A percentile compares a stretch with the other conserved stretches of the same genome.
phyloP scores from a whole-genome alignment of 805 yeast species.

The Ogataea trehaloabstinens region DNA sequence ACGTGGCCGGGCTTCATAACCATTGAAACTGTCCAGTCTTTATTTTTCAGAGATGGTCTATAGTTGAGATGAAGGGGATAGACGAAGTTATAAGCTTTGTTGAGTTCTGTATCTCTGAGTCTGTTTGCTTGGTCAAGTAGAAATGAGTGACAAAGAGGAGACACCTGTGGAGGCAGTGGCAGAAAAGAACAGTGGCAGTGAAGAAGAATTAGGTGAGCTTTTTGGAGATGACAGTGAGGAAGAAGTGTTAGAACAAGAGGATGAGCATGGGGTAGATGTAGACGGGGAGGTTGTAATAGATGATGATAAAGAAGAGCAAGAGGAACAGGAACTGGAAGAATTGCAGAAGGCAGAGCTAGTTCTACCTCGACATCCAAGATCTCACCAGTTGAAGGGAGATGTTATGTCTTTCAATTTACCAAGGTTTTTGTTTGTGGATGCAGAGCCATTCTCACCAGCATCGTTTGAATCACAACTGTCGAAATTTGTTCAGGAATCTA shows the following conservation, averaged over 20 bases:
- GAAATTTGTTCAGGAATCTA: conserved; percentile 38
- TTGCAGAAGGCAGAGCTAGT: conserved; percentile 36
- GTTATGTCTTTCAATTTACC: conserved; percentile 64
- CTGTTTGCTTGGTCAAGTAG: too few species aligned
- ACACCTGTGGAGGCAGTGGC: neutral
- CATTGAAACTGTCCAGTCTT: too few species aligned
- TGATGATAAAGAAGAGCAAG: conserved; percentile 36
- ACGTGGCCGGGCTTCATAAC: too few species aligned
- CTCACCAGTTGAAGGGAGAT: conserved; percentile 37
- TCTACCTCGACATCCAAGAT: conserved; percentile 51
- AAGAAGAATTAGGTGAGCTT: conserved; percentile 36
- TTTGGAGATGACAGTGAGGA: conserved; percentile 31
- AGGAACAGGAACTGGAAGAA: conserved; percentile 32
- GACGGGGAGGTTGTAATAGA: conserved; percentile 36
- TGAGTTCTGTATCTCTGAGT: too few species aligned
- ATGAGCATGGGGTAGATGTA: conserved; percentile 24
- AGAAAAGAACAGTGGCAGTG: conserved; percentile 19
- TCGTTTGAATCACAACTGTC: conserved; percentile 46
- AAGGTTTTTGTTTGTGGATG: conserved; percentile 75
- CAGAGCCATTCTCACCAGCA: conserved; percentile 80
- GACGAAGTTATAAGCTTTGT: too few species aligned
- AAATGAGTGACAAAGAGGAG: conserved; percentile 12
- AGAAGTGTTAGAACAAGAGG: conserved; percentile 16
- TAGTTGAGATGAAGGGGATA: too few species aligned
- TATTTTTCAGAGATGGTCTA: too few species aligned